Evolutionary conservation across 169 alveolate species (phyloP), one percentile per base, ranked within the genome.

Genomic region (Eimeria tenella): DNA sequence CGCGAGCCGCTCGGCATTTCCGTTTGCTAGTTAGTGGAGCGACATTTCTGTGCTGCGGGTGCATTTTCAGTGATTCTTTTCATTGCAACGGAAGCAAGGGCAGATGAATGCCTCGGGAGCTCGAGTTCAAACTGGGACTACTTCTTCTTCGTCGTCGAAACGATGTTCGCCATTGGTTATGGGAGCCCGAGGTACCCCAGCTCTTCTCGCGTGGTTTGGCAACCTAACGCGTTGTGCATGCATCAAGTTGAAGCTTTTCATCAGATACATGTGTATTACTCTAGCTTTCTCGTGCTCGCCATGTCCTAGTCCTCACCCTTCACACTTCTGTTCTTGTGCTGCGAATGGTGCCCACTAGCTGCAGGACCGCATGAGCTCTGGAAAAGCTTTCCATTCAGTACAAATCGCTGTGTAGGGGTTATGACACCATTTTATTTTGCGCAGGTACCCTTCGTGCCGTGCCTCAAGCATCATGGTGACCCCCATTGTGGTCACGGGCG

Each of bases 151-250:
- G 95, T 95, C 60, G 89, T 96, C 79, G 97, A 96, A 53, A 96
- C 97, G 23, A 92, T 96, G 96, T 96, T 96, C 93, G 93, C 96
- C 31, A 89, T 96, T 42, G 97, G 97, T 53, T 96, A 94, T 50
- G 97, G 97, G 25, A 90, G 96, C 31, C 97, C 97, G 74, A 86
- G 97, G 86, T 93, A 83, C 77, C 17, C 56, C 7, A n/a, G 70
- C 19, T 60, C 23, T 60, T 31, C 42, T 31, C 42, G 42, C 42
- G 42, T 31, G 4, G 42, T 31, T 31, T 31, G 42, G 2, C 42
- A 31, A 31, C 42, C 42, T 2, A 31, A 31, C 42, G 2, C 42
- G 42, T 31, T 31, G 42, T 31, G 42, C 42, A 31, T 31, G 42
- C 42, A 31, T 31, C 42, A 31, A 2, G 42, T 2, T 31, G 42